Evolutionary conservation across 805 yeast genomes (phyloP).

Genomic region (Wickerhamomyces xylosicus): DNA sequence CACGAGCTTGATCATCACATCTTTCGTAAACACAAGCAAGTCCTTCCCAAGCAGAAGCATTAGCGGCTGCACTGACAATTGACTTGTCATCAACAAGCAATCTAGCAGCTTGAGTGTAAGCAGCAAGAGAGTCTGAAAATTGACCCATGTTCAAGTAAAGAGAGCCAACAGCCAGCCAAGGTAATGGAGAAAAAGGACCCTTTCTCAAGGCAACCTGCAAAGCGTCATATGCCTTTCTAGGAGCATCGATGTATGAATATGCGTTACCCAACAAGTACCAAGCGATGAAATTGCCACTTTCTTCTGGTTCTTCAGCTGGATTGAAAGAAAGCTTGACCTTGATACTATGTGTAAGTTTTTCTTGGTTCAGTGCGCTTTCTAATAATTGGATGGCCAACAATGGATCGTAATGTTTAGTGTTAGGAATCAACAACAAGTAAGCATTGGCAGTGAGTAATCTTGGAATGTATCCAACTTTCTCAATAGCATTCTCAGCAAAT

Average conservation of each 20-base stretch:
- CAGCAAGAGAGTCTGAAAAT: conserved; percentile 54
- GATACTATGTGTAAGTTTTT: conserved; percentile 3
- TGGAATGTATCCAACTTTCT: conserved; percentile 33
- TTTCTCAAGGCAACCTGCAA: conserved; percentile 44
- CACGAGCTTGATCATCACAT: conserved; percentile 48
- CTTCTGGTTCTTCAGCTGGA: conserved; percentile 8
- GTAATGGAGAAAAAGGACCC: conserved; percentile 42
- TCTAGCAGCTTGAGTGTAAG: conserved; percentile 55
- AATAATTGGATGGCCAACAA: conserved; percentile 27
- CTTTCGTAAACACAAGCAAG: conserved; percentile 51
- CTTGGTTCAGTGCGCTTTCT: conserved; percentile 21
- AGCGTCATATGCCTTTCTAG: conserved; percentile 42
- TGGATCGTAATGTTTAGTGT: conserved; percentile 23
- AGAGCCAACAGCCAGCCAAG: conserved; percentile 61
- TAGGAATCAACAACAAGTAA: conserved; percentile 32
- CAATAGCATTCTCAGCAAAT: conserved; percentile 38
- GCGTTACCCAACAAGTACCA: conserved; percentile 47
- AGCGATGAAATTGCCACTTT: conserved; percentile 39
- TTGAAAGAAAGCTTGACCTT: neutral
- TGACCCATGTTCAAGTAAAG: conserved; percentile 49
- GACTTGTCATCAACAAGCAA: conserved; percentile 37
- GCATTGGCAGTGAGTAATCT: conserved; percentile 38
- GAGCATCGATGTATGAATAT: conserved; percentile 33
- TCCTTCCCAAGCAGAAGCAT: conserved; percentile 60
- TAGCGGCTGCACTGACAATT: conserved; percentile 24